phyloP scores from a whole-genome alignment of 1,284 basidiomycete genomes.

The Agroathelia rolfsii region DNA sequence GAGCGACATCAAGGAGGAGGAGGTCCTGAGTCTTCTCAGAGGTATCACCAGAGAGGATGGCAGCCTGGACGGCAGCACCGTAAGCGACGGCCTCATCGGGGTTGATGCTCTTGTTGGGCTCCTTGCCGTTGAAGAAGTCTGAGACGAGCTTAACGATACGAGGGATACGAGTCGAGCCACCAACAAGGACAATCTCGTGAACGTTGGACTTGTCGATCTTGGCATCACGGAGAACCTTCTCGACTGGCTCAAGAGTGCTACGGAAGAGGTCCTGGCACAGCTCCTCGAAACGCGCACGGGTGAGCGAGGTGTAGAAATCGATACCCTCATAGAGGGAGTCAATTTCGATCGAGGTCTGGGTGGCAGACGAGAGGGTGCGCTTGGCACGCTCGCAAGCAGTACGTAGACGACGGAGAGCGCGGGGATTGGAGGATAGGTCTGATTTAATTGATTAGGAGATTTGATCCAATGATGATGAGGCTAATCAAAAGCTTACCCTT shows the following conservation, averaged over 20 bases:
- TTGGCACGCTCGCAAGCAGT: conserved; percentile 52
- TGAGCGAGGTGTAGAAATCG: conserved; percentile 67
- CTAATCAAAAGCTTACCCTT: too few relatives aligned
- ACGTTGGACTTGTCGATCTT: conserved; percentile 57
- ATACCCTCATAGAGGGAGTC: conserved; percentile 71
- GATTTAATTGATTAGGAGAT: conserved; percentile 47
- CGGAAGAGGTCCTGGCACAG: conserved; percentile 65
- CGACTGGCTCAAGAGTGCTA: conserved; percentile 64
- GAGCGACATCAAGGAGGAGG: conserved; percentile 74
- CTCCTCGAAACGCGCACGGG: conserved; percentile 69
- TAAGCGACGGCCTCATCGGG: conserved; percentile 92
- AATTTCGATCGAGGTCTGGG: conserved; percentile 82
- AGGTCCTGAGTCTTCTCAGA: conserved; percentile 69
- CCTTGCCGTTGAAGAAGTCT: conserved; percentile 82
- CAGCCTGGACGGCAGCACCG: conserved; percentile 87
- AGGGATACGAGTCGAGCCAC: conserved; percentile 87
- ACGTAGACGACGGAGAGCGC: conserved; percentile 69
- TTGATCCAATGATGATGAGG: conserved; percentile 39
- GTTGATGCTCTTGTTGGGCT: conserved; percentile 77
- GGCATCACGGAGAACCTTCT: conserved; percentile 64
- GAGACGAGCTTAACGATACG: conserved; percentile 78
- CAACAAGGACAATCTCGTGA: conserved; percentile 81
- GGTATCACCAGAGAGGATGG: conserved; percentile 75
- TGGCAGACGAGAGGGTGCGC: conserved; percentile 71
- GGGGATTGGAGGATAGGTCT: conserved; percentile 61